Evolutionary conservation across 164 flowering plant genomes (phyloP).

Genomic region (Macadamia integrifolia): DNA sequence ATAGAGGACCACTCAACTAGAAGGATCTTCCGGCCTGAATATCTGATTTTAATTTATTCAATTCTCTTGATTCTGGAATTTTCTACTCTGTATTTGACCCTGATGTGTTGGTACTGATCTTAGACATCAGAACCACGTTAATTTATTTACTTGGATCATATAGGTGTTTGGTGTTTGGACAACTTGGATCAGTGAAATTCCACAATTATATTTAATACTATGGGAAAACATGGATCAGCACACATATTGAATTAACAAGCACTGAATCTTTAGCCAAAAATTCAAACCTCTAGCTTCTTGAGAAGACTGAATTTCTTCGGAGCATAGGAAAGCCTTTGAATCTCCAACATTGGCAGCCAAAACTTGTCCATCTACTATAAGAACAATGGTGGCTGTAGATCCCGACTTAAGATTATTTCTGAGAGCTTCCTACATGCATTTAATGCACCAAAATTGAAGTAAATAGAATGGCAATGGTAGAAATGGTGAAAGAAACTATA

Average conservation of each 20-base stretch:
- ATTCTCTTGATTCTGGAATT: too few species aligned
- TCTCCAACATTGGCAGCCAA: conserved; percentile 95
- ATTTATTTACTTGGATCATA: too few species aligned
- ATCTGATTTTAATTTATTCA: too few species aligned
- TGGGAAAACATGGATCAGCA: background rate
- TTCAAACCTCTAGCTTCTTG: conserved; percentile 67
- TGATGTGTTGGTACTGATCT: too few species aligned
- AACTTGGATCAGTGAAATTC: too few species aligned
- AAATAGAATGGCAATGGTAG: background rate
- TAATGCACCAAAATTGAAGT: conserved; percentile 17
- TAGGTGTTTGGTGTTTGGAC: too few species aligned
- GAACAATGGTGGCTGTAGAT: conserved; percentile 78
- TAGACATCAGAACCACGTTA: too few species aligned
- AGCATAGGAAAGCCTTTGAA: conserved; percentile 89
- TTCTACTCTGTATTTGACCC: too few species aligned
- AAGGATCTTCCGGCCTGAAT: too few species aligned
- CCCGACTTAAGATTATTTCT: conserved; percentile 64
- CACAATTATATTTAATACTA: too few species aligned
- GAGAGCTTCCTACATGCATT: conserved; percentile 70
- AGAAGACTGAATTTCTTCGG: conserved; percentile 66
- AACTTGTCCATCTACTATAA: conserved; percentile 73
- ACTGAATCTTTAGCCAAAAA: background rate
- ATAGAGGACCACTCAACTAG: too few species aligned
- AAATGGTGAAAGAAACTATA: background rate
- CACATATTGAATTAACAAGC: background rate